Conservation (phyloP, 331 rosid species). For the Arachis monticola region DNA sequence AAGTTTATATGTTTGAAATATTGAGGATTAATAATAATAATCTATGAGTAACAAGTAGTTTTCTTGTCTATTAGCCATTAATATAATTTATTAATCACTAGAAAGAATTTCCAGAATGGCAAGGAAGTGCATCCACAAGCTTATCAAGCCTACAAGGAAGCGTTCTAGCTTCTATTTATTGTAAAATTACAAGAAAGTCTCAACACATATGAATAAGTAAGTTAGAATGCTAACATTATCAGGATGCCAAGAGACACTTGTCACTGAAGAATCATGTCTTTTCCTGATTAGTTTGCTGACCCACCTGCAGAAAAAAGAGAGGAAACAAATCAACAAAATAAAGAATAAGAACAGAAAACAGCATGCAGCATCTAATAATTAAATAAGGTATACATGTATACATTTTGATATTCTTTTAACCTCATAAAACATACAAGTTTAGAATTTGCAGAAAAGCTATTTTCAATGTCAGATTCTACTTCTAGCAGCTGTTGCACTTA, state of each 20-base stretch:
- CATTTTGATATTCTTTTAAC: conserved; percentile 17
- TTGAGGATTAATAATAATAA: conserved; percentile 1
- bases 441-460: conserved; percentile 4
- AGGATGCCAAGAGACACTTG: conserved; percentile 97
- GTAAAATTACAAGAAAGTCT: conserved; percentile 22
- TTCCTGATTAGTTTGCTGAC: conserved; percentile 94
- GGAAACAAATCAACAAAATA: conserved; percentile 26
- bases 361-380: conserved; percentile 7
- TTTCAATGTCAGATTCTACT: conserved; percentile 10
- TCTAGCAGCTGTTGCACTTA: conserved; percentile 9
- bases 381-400: neutral
- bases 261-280: conserved; percentile 91
- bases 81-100: neutral
- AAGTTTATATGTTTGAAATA: neutral
- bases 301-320: conserved; percentile 80
- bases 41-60: neutral
- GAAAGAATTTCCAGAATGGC: conserved; percentile 7
- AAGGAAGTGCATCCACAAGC: conserved; percentile 33
- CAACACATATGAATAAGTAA: conserved; percentile 11
- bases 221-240: conserved; percentile 67
- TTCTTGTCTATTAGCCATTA: neutral
- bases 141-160: conserved; percentile 26
- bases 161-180: neutral
- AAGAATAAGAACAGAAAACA: conserved; percentile 26
- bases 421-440: conserved; percentile 26